A percentile compares a stretch with the other conserved stretches of the same genome.
Conservation (phyloP, 2,329 filamentous ascomycete species). For the Aspergillus aculeatus region DNA sequence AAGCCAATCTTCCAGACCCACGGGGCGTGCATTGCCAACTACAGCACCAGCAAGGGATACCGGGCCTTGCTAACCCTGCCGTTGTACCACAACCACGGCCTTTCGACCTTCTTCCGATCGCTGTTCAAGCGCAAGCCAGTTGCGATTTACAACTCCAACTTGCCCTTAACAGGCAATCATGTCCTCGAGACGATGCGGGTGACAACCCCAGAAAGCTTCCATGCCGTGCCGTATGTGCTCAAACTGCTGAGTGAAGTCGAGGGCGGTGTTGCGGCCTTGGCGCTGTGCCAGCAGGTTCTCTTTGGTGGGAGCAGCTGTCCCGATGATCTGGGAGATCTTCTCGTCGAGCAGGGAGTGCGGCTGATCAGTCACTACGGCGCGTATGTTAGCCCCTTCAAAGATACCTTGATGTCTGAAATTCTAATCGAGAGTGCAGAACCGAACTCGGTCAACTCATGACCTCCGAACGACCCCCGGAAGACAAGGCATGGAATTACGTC, state of each 20-base stretch:
- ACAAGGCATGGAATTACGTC: slow-evolving; percentile 63
- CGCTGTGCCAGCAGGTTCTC: slow-evolving; percentile 51
- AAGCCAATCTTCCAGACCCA: slow-evolving; percentile 63
- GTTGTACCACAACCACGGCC: slow-evolving; percentile 59
- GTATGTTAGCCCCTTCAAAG: background rate
- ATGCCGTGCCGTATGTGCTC: slow-evolving; percentile 63
- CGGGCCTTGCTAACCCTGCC: slow-evolving; percentile 56
- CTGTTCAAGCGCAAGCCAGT: slow-evolving; percentile 52
- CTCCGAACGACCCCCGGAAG: slow-evolving; percentile 52
- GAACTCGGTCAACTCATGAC: slow-evolving; percentile 63
- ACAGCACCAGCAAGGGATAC: slow-evolving; percentile 44
- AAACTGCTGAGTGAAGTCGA: slow-evolving; percentile 61
- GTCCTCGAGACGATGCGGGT: slow-evolving; percentile 37
- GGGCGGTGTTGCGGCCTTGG: slow-evolving; percentile 51
- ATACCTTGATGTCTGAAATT: background rate
- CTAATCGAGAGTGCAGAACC: slow-evolving; percentile 35
- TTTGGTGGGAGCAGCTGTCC: slow-evolving; percentile 59
- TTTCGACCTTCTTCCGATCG: slow-evolving; percentile 54
- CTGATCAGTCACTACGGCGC: slow-evolving; percentile 45
- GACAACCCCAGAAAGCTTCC: slow-evolving; percentile 41
- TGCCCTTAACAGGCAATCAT: slow-evolving; percentile 54
- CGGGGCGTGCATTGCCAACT: slow-evolving; percentile 50
- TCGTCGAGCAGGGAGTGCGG: slow-evolving; percentile 54
- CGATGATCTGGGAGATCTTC: slow-evolving; percentile 56
- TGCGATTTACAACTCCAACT: slow-evolving; percentile 54